These are phyloP conservation scores for Asterochloris sp. DNA, from an alignment of 139 green algal genomes.

Conservation along the genomic window DNA sequence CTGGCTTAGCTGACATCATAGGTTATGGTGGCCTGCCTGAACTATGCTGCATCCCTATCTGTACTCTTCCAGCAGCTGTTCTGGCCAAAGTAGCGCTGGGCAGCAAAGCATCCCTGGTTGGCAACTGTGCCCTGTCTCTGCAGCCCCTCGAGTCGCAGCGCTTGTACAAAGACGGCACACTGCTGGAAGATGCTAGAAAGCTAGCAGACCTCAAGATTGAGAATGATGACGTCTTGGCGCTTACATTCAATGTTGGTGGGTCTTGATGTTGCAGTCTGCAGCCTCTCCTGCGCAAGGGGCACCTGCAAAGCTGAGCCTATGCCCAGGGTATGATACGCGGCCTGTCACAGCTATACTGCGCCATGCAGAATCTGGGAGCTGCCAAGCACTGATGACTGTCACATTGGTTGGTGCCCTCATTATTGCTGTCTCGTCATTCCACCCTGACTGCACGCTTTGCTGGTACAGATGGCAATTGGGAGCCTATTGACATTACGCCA, in stretches of 20 bases:
- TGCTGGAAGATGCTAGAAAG: constrained; percentile 72
- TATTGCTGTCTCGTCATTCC: too few relatives aligned
- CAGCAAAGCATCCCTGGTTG: too few relatives aligned
- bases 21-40: not conserved
- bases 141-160: constrained; percentile 64
- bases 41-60: not conserved
- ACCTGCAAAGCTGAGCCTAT: not conserved
- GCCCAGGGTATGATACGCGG: not conserved
- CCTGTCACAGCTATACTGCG: not conserved
- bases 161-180: constrained; percentile 37
- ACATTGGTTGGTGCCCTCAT: too few relatives aligned
- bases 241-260: constrained; percentile 43
- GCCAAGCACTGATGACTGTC: not conserved
- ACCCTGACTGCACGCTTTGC: too few relatives aligned
- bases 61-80: not conserved
- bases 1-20: not conserved
- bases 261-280: constrained; percentile 38
- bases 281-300: not conserved
- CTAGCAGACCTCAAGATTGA: constrained; percentile 79
- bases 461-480: constrained; percentile 29
- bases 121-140: not conserved
- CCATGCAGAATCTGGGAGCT: not conserved
- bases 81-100: too few relatives aligned
- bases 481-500: constrained; percentile 27
- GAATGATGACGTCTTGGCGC: constrained; percentile 75